Conservation (phyloP, 2,329 filamentous ascomycete species). For the Ascosphaera apis region DNA sequence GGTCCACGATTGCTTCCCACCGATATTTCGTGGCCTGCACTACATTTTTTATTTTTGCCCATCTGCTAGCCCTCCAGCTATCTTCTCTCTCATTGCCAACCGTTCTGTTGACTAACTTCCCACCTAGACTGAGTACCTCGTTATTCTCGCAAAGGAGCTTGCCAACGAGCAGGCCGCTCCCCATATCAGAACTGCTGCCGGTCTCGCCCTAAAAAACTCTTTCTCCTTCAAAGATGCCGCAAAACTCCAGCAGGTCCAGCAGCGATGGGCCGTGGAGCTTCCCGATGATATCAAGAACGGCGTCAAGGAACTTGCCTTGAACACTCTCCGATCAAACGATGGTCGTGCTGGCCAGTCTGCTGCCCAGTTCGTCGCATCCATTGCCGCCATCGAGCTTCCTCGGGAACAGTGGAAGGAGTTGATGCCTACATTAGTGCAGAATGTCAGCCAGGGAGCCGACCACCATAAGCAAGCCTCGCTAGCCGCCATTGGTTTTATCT, state of each 20-base stretch:
- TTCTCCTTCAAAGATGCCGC: slow-evolving; percentile 81
- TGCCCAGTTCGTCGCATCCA: slow-evolving; percentile 84
- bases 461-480: slow-evolving; percentile 86
- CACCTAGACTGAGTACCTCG: slow-evolving; percentile 65
- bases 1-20: too few relatives aligned
- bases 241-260: slow-evolving; percentile 72
- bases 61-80: too few relatives aligned
- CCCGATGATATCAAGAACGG: slow-evolving; percentile 60
- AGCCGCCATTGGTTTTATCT: slow-evolving; percentile 94
- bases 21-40: too few relatives aligned
- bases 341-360: slow-evolving; percentile 67
- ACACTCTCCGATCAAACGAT: slow-evolving; percentile 62
- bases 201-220: slow-evolving; percentile 92
- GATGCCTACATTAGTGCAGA: slow-evolving; percentile 72
- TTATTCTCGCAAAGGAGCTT: slow-evolving; percentile 78
- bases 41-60: too few relatives aligned
- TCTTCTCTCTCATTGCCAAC: too few relatives aligned
- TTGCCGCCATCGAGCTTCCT: slow-evolving; percentile 85
- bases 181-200: slow-evolving; percentile 77
- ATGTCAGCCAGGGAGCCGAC: slow-evolving; percentile 66
- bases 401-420: slow-evolving; percentile 83
- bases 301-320: slow-evolving; percentile 76
- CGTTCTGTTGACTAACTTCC: slow-evolving; percentile 11
- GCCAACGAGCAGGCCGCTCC: slow-evolving; percentile 69
- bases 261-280: slow-evolving; percentile 74